phyloP scores from a whole-genome alignment of 371 early-diverging fungal species.

The Choanephora cucurbitarum region DNA sequence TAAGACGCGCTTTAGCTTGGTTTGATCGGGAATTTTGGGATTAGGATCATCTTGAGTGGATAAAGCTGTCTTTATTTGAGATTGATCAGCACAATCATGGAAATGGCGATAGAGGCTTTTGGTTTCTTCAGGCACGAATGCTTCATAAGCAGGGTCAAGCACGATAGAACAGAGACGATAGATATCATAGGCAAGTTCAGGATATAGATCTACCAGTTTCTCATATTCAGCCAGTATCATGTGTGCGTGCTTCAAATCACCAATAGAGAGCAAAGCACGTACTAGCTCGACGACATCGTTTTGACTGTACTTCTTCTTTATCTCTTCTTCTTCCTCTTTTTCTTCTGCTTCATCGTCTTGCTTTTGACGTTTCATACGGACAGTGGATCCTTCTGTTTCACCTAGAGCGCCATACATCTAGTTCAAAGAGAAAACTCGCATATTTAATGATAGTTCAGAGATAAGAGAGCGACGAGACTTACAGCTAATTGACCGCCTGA shows the following conservation, averaged over 20 bases:
- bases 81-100: conserved; percentile 30
- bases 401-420: conserved; percentile 46
- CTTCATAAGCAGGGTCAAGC: conserved; percentile 55
- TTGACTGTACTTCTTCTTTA: conserved; percentile 16
- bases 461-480: too few relatives aligned
- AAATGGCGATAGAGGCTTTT: conserved; percentile 20
- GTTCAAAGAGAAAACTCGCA: background rate
- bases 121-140: conserved; percentile 38
- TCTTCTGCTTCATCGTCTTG: conserved; percentile 5
- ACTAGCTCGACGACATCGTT: conserved; percentile 70
- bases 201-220: conserved; percentile 58
- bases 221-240: conserved; percentile 58
- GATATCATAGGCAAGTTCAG: conserved; percentile 63
- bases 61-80: conserved; percentile 28
- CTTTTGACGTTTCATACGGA: conserved; percentile 19
- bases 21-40: conserved; percentile 24
- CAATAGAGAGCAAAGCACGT: conserved; percentile 65
- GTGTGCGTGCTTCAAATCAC: conserved; percentile 61
- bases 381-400: conserved; percentile 40
- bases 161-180: conserved; percentile 61
- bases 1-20: conserved; percentile 27
- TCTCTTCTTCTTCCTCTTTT: conserved; percentile 5
- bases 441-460: too few relatives aligned
- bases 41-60: conserved; percentile 13
- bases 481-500: conserved; percentile 41